These are phyloP conservation scores for Vitellaria paradoxa DNA, from an alignment of 179 eudicot genomes.

Conservation along the genomic window DNA sequence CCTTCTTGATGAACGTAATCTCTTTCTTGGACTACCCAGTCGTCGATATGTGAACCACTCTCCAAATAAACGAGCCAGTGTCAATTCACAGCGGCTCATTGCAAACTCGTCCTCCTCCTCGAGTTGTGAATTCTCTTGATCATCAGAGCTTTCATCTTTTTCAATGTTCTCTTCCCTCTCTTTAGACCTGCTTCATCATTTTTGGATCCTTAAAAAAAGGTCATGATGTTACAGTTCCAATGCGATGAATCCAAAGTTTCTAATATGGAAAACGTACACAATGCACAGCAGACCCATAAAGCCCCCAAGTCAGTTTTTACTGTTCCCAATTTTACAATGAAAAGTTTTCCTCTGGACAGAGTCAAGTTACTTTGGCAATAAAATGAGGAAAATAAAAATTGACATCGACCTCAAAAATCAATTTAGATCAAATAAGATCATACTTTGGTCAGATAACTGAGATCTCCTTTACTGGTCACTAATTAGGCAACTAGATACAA, in stretches of 20 bases:
- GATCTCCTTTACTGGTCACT: no score
- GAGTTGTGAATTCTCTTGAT: background rate
- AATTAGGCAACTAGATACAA: no score
- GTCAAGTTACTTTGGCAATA: background rate
- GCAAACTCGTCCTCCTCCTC: background rate
- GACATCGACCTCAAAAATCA: background rate
- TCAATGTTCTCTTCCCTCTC: background rate
- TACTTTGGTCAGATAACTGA: no score
- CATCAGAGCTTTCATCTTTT: background rate
- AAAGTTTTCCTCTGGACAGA: background rate
- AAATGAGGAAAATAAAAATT: background rate
- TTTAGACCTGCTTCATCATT: background rate
- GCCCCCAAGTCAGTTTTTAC: background rate
- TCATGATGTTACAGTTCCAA: background rate
- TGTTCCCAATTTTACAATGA: background rate
- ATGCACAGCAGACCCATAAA: background rate
- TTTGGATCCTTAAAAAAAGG: background rate
- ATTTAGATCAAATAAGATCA: background rate
- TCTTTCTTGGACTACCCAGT: conserved; percentile 20
- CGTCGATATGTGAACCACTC: conserved; percentile 37
- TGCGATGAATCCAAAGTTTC: background rate
- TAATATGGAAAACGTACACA: background rate
- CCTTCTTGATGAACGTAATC: conserved; percentile 23
- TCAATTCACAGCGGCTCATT: conserved; percentile 9
- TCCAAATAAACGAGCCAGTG: conserved; percentile 24